These are phyloP conservation scores for Solanum etuberosum DNA, from an alignment of 257 asterid genomes.

Conservation along the genomic window DNA sequence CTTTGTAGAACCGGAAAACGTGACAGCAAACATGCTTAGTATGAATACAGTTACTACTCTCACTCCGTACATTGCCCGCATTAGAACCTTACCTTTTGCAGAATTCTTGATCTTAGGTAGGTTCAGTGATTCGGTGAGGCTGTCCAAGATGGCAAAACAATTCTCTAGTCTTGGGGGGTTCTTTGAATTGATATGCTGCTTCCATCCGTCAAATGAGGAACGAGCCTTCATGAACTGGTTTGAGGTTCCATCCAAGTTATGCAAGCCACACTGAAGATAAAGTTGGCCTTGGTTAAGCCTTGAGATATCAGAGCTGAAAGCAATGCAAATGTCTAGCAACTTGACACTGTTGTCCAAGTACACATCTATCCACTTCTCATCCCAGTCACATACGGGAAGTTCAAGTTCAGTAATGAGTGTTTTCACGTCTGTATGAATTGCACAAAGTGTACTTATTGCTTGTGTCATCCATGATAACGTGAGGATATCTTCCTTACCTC, in stretches of 20 bases:
- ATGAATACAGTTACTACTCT: slow-evolving; percentile 52
- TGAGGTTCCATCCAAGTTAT: slow-evolving; percentile 30
- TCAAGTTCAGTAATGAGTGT: slow-evolving; percentile 51
- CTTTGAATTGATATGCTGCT: slow-evolving; percentile 39
- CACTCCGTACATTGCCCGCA: slow-evolving; percentile 82
- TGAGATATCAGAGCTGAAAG: slow-evolving; percentile 71
- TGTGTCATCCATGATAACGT: slow-evolving; percentile 65
- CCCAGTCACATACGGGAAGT: slow-evolving; percentile 71
- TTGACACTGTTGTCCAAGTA: slow-evolving; percentile 69
- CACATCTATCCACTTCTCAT: slow-evolving; percentile 75
- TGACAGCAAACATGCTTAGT: slow-evolving; percentile 53
- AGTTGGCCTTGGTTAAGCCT: slow-evolving; percentile 67
- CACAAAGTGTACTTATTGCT: slow-evolving; percentile 55
- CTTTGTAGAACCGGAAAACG: slow-evolving; percentile 66
- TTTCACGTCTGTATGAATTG: slow-evolving; percentile 56
- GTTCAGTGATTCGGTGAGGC: slow-evolving; percentile 45
- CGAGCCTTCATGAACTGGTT: slow-evolving; percentile 43
- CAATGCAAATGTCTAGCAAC: slow-evolving; percentile 70
- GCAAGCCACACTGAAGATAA: slow-evolving; percentile 46
- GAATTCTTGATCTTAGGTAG: slow-evolving; percentile 80
- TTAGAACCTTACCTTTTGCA: slow-evolving; percentile 64
- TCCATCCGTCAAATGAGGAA: slow-evolving; percentile 71
- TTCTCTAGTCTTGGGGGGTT: slow-evolving; percentile 56
- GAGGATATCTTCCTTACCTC: slow-evolving; percentile 36
- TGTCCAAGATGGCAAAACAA: slow-evolving; percentile 48